Evolutionary conservation across 1,284 basidiomycete genomes (phyloP).

Genomic region (Athelia sp.): DNA sequence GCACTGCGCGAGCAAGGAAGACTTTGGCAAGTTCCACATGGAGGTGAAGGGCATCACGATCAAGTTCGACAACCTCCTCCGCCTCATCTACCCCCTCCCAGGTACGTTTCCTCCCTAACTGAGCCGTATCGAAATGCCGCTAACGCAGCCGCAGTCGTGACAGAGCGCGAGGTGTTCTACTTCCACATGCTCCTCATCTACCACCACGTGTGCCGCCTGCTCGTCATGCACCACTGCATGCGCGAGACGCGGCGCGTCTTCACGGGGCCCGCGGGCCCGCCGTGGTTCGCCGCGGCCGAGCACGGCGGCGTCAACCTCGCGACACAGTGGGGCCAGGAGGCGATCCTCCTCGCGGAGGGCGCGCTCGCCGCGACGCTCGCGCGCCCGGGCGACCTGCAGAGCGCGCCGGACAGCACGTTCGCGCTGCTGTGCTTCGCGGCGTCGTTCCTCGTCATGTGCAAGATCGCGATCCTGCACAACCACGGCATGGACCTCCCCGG

Average conservation of each 20-base stretch:
- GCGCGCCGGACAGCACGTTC: slow-evolving; percentile 37
- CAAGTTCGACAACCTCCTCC: slow-evolving; percentile 3
- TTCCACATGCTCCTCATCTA: slow-evolving; percentile 32
- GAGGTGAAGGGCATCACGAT: slow-evolving; percentile 21
- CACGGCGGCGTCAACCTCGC: slow-evolving; percentile 27
- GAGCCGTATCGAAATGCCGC: neutral
- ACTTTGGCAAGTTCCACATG: slow-evolving; percentile 27
- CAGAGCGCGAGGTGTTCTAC: slow-evolving; percentile 34
- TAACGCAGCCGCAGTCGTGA: slow-evolving; percentile 21
- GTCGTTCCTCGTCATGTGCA: slow-evolving; percentile 33
- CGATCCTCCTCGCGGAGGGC: slow-evolving; percentile 31
- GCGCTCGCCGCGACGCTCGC: slow-evolving; percentile 29
- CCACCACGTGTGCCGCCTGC: slow-evolving; percentile 31
- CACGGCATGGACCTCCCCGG: slow-evolving; percentile 28
- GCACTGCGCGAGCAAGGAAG: slow-evolving; percentile 18
- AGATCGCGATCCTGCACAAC: slow-evolving; percentile 32
- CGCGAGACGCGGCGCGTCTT: slow-evolving; percentile 9
- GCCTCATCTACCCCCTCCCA: neutral
- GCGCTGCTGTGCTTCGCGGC: slow-evolving; percentile 37
- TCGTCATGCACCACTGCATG: slow-evolving; percentile 24
- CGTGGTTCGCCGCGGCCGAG: slow-evolving; percentile 27
- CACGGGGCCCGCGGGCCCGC: slow-evolving; percentile 12
- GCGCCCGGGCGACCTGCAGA: slow-evolving; percentile 25
- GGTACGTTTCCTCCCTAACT: neutral
- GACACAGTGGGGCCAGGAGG: slow-evolving; percentile 34